A percentile compares a stretch with the other conserved stretches of the same genome.
Evolutionary conservation across 176 grass and related monocot genomes (phyloP).

Genomic region (Pharus latifolius): DNA sequence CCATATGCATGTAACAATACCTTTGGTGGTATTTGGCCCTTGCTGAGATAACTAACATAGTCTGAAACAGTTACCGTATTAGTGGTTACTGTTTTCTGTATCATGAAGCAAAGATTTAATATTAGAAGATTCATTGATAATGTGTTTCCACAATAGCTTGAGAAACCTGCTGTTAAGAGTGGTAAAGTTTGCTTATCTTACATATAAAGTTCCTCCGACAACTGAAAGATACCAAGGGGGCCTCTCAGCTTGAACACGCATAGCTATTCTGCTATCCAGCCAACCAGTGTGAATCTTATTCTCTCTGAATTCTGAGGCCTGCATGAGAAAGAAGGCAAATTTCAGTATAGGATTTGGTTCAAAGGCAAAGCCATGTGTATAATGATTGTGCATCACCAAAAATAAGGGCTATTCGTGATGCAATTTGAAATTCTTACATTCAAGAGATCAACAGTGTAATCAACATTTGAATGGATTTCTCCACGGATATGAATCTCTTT

Average conservation of each 20-base stretch:
- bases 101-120: constrained; percentile 20
- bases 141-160: neutral
- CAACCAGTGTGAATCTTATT: constrained; percentile 97
- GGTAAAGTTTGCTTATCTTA: constrained; percentile 29
- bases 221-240: constrained; percentile 96
- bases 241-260: constrained; percentile 94
- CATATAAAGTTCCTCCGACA: constrained; percentile 88
- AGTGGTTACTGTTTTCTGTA: constrained; percentile 83
- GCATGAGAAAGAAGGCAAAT: constrained; percentile 15
- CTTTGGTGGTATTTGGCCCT: constrained; percentile 98
- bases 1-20: constrained; percentile 29
- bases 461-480: constrained; percentile 96
- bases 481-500: constrained; percentile 98
- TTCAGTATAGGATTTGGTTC: neutral
- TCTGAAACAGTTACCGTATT: constrained; percentile 66
- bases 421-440: constrained; percentile 47
- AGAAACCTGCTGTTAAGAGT: neutral
- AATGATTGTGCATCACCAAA: neutral
- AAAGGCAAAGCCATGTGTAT: constrained; percentile 1
- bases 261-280: constrained; percentile 92
- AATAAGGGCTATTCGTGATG: neutral
- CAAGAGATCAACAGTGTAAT: constrained; percentile 97
- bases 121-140: neutral
- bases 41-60: constrained; percentile 81
- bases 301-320: constrained; percentile 80